Evolutionary conservation across 345 rosid genomes (phyloP).

Genomic region (Erysimum cheiranthoides): DNA sequence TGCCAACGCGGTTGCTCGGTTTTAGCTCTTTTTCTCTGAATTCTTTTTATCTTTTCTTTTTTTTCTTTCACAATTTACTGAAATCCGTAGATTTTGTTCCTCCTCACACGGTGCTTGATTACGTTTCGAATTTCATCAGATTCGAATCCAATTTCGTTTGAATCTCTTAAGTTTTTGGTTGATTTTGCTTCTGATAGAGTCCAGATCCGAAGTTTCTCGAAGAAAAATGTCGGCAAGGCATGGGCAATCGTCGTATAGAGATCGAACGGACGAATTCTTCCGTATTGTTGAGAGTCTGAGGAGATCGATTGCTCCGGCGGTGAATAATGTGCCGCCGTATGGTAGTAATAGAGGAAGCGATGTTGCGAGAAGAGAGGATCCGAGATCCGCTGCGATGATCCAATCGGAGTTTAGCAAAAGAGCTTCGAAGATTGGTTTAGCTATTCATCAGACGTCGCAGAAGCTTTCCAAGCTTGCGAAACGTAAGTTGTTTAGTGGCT

Average conservation of each 20-base stretch:
- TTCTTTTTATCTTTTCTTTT: too few species aligned
- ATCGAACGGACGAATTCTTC: conserved; percentile 72
- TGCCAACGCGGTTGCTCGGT: conserved; percentile 38
- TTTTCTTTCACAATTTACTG: conserved; percentile 17
- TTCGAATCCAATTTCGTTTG: conserved; percentile 9
- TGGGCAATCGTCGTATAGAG: conserved; percentile 67
- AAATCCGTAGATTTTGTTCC: neutral
- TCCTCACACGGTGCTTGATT: conserved; percentile 23
- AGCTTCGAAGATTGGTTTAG: conserved; percentile 64
- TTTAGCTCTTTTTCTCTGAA: too few species aligned
- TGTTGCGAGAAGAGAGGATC: conserved; percentile 48
- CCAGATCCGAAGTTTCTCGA: conserved; percentile 39
- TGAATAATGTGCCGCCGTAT: conserved; percentile 47
- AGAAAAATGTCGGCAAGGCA: conserved; percentile 49
- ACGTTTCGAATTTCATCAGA: neutral
- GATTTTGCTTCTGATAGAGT: conserved; percentile 23
- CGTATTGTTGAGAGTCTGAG: conserved; percentile 60
- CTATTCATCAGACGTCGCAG: conserved; percentile 82
- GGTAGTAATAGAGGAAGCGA: conserved; percentile 34
- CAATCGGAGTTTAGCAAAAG: conserved; percentile 72
- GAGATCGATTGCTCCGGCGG: conserved; percentile 52
- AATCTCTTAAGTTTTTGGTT: conserved; percentile 2
- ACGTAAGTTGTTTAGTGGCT: conserved; percentile 51
- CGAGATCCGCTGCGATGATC: conserved; percentile 56
- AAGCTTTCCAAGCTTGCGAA: conserved; percentile 80